These are phyloP conservation scores for Monilinia polystroma DNA, from an alignment of 2,329 filamentous ascomycete species.

Conservation along the genomic window DNA sequence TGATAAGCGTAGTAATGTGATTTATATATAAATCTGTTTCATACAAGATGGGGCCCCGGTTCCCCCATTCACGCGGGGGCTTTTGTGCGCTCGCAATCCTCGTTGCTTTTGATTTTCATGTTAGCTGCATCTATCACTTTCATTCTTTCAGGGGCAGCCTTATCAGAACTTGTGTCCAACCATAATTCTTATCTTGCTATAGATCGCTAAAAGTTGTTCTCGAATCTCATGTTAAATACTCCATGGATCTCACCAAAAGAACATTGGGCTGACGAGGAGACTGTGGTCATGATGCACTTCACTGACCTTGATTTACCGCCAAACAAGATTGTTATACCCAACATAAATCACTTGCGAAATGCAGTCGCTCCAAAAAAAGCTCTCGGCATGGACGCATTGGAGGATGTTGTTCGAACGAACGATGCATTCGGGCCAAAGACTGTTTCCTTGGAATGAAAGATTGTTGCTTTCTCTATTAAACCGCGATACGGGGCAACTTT, in stretches of 20 bases:
- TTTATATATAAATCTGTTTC: conserved; percentile 68
- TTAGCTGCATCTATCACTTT: conserved; percentile 68
- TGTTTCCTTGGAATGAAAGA: conserved; percentile 66
- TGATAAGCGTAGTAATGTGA: conserved; percentile 48
- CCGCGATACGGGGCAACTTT: conserved; percentile 61
- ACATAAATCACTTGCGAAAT: conserved; percentile 53
- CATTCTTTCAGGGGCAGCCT: conserved; percentile 58
- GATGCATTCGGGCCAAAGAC: conserved; percentile 59
- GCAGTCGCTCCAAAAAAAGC: conserved; percentile 65
- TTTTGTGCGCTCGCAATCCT: conserved; percentile 65
- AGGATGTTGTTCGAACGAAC: conserved; percentile 54
- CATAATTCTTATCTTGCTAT: conserved; percentile 64
- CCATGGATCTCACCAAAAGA: conserved; percentile 71
- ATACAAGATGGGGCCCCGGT: conserved; percentile 73
- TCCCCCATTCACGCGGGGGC: conserved; percentile 64
- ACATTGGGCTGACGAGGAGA: conserved; percentile 70
- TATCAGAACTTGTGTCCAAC: conserved; percentile 64
- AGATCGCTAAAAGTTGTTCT: conserved; percentile 72
- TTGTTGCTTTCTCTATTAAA: conserved; percentile 73
- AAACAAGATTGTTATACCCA: conserved; percentile 63
- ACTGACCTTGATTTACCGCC: conserved; percentile 68
- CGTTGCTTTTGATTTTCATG: conserved; percentile 71
- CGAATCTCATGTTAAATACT: conserved; percentile 71
- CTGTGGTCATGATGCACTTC: conserved; percentile 66
- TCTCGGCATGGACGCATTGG: conserved; percentile 66